Conservation (phyloP, 495 filamentous ascomycete species). For the Aspergillus conjunctus region DNA sequence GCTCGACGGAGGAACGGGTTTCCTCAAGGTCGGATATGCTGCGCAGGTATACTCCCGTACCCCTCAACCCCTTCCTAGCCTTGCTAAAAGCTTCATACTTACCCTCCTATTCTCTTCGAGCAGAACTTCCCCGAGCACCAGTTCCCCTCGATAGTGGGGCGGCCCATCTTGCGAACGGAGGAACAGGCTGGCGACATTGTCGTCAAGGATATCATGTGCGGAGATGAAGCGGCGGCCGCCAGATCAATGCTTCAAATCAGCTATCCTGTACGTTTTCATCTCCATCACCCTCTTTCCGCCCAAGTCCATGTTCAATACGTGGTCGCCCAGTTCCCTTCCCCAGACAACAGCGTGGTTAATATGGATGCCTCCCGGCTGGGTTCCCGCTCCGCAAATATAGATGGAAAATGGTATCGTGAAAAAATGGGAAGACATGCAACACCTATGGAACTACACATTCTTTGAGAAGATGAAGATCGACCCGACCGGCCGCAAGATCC, state of each 20-base stretch:
- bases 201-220: constrained; percentile 99
- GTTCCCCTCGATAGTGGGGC: constrained; percentile 97
- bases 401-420: constrained; percentile 99
- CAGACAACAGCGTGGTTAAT: constrained; percentile 32
- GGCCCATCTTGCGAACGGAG: constrained; percentile 95
- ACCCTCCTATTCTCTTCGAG: constrained; percentile 8
- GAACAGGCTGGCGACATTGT: constrained; percentile 76
- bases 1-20: constrained; percentile 99
- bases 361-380: constrained; percentile 11
- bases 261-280: constrained; percentile 69
- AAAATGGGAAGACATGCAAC: constrained; percentile 99
- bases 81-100: constrained; percentile 19
- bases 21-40: constrained; percentile 99
- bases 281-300: background rate
- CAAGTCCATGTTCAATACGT: constrained; percentile 11
- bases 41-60: constrained; percentile 58
- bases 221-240: constrained; percentile 94
- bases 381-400: constrained; percentile 39
- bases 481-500: constrained; percentile 89
- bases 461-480: constrained; percentile 94
- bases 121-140: constrained; percentile 99
- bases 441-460: constrained; percentile 99
- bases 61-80: constrained; percentile 26
- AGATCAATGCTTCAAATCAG: constrained; percentile 96
- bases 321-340: constrained; percentile 28